Evolutionary conservation across 1,284 basidiomycete species (phyloP), one percentile per base, ranked within the genome.

Genomic region (Fomitopsis palustris): DNA sequence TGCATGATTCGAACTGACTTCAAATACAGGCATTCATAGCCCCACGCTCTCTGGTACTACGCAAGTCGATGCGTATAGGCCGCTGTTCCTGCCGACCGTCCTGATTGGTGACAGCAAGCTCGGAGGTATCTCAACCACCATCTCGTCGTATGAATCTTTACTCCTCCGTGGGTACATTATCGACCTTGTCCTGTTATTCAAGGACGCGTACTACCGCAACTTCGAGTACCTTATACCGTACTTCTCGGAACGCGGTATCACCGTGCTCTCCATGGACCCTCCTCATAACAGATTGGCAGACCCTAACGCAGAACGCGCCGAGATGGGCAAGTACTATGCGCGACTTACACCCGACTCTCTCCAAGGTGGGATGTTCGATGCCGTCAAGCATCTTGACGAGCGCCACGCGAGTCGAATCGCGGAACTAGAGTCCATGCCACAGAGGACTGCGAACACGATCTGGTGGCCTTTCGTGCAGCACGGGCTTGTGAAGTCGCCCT

Each of bases 391-490:
- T 65, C 77, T 98, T 12, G 87, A 93, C 63, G 57, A 72, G 3
- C 75, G 80, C 25, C 96, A 98, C 72, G 61, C 70, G 0, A 66
- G 72, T 33, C 82, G 96, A 10, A 73, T 97, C 8, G 69, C 79
- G 2, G 84, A 92, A 47, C 81, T 98, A 3, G 79, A 85, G 47
- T 85, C 87, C 0, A 93, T 97, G 87, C 87, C 93, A 1, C 75
- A 78, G 14, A 82, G 96, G 31, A 89, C 95, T 0, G 75, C 92
- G 53, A 81, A 93, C 55, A 82, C 81, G 0, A 81, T 97, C 57
- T 98, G 96, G 96, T 99, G 95, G 95, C 96, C 96, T 0, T 98
- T 98, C 71, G 94, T 96, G 1, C 96, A 99, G 70, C 96, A 99
- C 67, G 86, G 86, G 0, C 78, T 87, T 39, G 78, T 93, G 42